Percentiles rank a stretch among this genome's conserved stretches.
phyloP scores from a whole-genome alignment of 2,329 filamentous ascomycete species.

The Exophiala alcalophila region DNA sequence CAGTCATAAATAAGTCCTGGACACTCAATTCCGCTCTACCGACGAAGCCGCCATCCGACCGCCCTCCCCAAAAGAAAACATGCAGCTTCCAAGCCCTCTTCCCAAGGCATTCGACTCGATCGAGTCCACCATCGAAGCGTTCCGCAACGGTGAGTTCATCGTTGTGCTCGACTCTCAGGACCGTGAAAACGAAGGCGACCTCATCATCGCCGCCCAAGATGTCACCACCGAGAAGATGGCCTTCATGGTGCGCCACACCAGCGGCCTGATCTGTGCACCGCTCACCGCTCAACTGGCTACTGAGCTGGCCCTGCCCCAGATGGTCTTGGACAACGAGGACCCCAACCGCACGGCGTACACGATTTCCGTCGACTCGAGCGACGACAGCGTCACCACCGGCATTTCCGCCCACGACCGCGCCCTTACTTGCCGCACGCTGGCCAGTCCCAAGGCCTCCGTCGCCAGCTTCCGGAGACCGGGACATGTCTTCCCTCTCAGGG shows the following conservation, averaged over 20 bases:
- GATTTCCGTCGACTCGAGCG: constrained; percentile 75
- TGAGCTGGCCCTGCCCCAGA: constrained; percentile 76
- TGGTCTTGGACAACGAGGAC: constrained; percentile 73
- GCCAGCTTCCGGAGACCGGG: constrained; percentile 75
- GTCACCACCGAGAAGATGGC: constrained; percentile 88
- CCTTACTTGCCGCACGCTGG: constrained; percentile 74
- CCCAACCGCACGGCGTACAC: constrained; percentile 91
- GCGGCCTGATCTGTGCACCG: constrained; percentile 88
- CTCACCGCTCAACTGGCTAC: constrained; percentile 67
- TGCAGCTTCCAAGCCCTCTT: constrained; percentile 15
- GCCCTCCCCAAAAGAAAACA: constrained; percentile 1
- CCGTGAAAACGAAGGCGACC: constrained; percentile 96
- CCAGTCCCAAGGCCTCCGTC: constrained; percentile 58
- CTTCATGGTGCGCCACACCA: constrained; percentile 88
- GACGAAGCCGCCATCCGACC: neutral
- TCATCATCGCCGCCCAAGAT: constrained; percentile 86
- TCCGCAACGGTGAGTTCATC: constrained; percentile 73
- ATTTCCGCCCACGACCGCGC: constrained; percentile 87
- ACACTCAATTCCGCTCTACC: no score
- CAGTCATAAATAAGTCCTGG: neutral
- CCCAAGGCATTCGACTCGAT: constrained; percentile 34
- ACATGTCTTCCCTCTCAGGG: constrained; percentile 82
- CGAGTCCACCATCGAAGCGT: constrained; percentile 33
- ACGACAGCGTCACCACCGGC: constrained; percentile 75
- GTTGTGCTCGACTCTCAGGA: constrained; percentile 88